These are phyloP conservation scores for Wickerhamiella musiphila DNA, from an alignment of 805 yeast species.

Conservation along the genomic window DNA sequence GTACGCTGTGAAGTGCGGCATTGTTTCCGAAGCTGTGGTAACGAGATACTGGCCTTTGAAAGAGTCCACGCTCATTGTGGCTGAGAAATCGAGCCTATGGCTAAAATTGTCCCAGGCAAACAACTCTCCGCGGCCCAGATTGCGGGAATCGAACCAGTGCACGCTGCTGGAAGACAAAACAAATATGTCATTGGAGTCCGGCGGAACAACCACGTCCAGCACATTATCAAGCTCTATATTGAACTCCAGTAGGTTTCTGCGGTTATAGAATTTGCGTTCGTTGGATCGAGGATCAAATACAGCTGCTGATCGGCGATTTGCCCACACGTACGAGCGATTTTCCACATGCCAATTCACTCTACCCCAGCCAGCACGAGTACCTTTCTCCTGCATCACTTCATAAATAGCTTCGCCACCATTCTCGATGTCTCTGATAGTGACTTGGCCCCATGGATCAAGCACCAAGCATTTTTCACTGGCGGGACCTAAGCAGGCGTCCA, in stretches of 20 bases:
- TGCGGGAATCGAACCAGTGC: slow-evolving; percentile 29
- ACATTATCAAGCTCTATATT: slow-evolving; percentile 7
- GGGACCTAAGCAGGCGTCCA: slow-evolving; percentile 7
- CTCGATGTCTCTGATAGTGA: slow-evolving; percentile 2
- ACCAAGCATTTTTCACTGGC: background rate
- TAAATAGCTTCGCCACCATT: slow-evolving; percentile 1
- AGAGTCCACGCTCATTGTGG: slow-evolving; percentile 24
- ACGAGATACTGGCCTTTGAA: slow-evolving; percentile 12
- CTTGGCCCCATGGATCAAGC: slow-evolving; percentile 3
- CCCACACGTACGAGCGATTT: slow-evolving; percentile 9
- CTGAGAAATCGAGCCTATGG: slow-evolving; percentile 35
- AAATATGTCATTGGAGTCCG: slow-evolving; percentile 25
- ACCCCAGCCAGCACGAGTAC: slow-evolving; percentile 11
- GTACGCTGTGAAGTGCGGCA: slow-evolving; percentile 21
- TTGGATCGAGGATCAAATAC: slow-evolving; percentile 6
- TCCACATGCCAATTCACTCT: slow-evolving; percentile 4
- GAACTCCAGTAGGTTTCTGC: slow-evolving; percentile 2
- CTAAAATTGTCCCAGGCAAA: slow-evolving; percentile 63
- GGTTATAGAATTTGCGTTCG: slow-evolving; percentile 1
- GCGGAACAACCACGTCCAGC: slow-evolving; percentile 7
- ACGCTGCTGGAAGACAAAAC: slow-evolving; percentile 53
- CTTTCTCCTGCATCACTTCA: slow-evolving; percentile 5
- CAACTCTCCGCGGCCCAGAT: slow-evolving; percentile 29
- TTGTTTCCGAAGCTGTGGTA: slow-evolving; percentile 19
- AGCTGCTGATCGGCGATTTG: slow-evolving; percentile 8